phyloP scores from a whole-genome alignment of 192 early-diverging fungal genomes.

The Backusella australiensis region DNA sequence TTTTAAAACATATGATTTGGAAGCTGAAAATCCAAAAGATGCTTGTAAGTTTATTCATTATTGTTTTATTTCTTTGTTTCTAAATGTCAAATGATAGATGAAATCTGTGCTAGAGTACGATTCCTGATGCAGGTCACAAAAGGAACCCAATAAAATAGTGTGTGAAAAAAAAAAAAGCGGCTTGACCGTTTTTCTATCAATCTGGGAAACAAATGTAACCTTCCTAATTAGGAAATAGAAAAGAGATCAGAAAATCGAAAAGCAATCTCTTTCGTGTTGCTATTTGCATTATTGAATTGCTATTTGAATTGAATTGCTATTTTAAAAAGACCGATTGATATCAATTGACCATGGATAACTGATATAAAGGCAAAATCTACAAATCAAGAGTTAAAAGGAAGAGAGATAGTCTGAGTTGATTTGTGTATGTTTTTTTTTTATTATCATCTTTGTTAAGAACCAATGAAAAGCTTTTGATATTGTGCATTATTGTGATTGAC shows the following conservation, averaged over 20 bases:
- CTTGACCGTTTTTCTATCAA: not conserved
- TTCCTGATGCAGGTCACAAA: conserved; percentile 33
- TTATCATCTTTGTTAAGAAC: not conserved
- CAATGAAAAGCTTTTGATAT: not conserved
- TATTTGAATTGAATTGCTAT: too few relatives aligned
- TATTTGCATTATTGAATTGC: too few relatives aligned
- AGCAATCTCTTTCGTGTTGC: not conserved
- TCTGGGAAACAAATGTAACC: not conserved
- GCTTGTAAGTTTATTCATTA: conserved; percentile 48
- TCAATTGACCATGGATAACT: not conserved
- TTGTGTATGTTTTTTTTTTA: not conserved
- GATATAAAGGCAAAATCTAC: not conserved
- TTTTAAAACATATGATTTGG: conserved; percentile 77
- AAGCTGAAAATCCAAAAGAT: conserved; percentile 66
- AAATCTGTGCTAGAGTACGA: conserved; percentile 32
- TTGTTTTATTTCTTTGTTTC: not conserved
- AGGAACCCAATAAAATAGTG: not conserved
- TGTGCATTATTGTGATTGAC: not conserved
- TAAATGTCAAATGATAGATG: conserved; percentile 15
- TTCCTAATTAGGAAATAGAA: not conserved
- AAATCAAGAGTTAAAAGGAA: not conserved
- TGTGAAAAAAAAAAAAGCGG: not conserved
- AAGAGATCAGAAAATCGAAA: not conserved
- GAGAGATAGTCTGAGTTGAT: not conserved
- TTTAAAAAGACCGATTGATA: not conserved